Conservation (phyloP, 2,329 filamentous ascomycete species). For the Aspergillus unguis region DNA sequence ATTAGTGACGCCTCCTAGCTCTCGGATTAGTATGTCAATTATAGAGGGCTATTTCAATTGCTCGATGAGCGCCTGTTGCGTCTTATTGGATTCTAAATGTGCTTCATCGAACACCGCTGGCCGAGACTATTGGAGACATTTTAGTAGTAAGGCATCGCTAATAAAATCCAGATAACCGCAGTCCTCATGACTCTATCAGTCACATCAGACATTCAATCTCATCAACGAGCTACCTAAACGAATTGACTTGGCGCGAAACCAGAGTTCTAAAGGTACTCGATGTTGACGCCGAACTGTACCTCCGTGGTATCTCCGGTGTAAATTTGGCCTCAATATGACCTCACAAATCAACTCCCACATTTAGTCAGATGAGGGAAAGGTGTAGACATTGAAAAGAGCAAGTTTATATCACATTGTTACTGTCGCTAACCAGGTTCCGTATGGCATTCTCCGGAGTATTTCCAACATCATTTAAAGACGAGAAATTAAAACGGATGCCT, state of each 20-base stretch:
- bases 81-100: constrained; percentile 11
- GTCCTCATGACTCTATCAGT: no score
- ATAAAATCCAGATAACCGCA: no score
- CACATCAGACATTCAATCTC: no score
- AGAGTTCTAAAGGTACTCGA: constrained; percentile 6
- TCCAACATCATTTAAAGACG: constrained; percentile 1
- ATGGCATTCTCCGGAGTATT: not conserved
- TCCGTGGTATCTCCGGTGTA: constrained; percentile 10
- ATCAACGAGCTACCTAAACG: no score
- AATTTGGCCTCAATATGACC: not conserved
- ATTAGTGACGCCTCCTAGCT: constrained; percentile 1
- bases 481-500: constrained; percentile 7
- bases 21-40: constrained; percentile 1
- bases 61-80: constrained; percentile 5
- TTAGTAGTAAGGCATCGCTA: no score
- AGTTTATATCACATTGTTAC: not conserved
- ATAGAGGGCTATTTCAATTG: constrained; percentile 4
- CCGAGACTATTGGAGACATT: no score
- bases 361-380: no score
- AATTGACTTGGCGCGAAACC: not conserved
- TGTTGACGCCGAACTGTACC: constrained; percentile 3
- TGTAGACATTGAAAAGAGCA: not conserved
- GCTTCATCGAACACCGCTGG: not conserved
- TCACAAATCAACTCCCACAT: not conserved
- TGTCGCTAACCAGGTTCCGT: not conserved